Conservation (phyloP, 1,139 yeast genomes). For the Komagataea norvegica region DNA sequence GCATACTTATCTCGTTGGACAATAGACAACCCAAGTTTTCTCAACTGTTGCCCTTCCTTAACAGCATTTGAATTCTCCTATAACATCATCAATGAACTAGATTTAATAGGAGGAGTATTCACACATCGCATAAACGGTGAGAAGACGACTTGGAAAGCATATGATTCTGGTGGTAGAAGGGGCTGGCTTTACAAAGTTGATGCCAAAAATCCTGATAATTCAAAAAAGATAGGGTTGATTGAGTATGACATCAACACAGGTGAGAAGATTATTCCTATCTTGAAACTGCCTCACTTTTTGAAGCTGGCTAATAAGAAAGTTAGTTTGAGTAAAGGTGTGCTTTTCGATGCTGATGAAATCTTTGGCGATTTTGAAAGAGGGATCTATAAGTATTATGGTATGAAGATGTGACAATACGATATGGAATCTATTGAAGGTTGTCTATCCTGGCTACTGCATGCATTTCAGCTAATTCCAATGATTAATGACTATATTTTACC, state of each 20-base stretch:
- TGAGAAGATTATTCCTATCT: conserved; percentile 51
- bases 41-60: conserved; percentile 37
- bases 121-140: conserved; percentile 36
- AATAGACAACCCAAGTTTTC: conserved; percentile 44
- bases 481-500: too few species aligned
- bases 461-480: too few species aligned
- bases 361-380: conserved; percentile 75
- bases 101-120: conserved; percentile 44
- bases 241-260: conserved; percentile 65
- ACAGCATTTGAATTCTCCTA: conserved; percentile 37
- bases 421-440: too few species aligned
- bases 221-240: conserved; percentile 31
- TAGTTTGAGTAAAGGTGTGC: conserved; percentile 51
- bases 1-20: conserved; percentile 46
- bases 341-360: conserved; percentile 40
- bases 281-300: conserved; percentile 54
- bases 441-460: too few species aligned
- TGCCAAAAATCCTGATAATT: conserved; percentile 31
- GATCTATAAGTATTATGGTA: conserved; percentile 59
- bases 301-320: conserved; percentile 62
- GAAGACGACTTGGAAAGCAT: conserved; percentile 45
- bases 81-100: conserved; percentile 47
- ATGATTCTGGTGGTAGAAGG: conserved; percentile 56
- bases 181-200: conserved; percentile 72
- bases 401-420: conserved; percentile 36